Evolutionary conservation across 1,284 basidiomycete species (phyloP).

Genomic region (Trichosporon sp.): DNA sequence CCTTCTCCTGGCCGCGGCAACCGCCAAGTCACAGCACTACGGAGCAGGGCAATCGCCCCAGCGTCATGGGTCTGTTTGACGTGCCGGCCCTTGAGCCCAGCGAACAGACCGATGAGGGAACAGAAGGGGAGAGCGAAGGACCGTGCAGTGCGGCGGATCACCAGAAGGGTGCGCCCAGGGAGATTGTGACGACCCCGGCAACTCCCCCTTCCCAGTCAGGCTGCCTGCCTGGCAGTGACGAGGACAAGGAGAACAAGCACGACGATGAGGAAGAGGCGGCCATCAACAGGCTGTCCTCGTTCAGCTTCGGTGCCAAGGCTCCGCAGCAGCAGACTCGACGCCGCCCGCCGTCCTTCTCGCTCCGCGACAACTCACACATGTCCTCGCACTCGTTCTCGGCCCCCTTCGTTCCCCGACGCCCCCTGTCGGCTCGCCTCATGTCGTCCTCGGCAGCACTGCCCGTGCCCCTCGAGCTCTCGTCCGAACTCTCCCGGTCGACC

Average conservation of each 20-base stretch:
- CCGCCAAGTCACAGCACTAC: slow-evolving; percentile 1
- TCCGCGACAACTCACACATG: slow-evolving; percentile 10
- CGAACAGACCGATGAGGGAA: slow-evolving; percentile 2
- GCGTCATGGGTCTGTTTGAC: slow-evolving; percentile 14
- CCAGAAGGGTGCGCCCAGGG: slow-evolving; percentile 12
- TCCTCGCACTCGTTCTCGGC: slow-evolving; percentile 1
- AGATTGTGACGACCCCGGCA: slow-evolving; percentile 34
- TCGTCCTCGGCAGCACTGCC: slow-evolving; percentile 5
- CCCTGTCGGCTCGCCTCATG: not conserved
- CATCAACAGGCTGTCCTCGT: slow-evolving; percentile 27
- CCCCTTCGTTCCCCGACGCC: not conserved
- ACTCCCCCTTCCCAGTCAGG: slow-evolving; percentile 24
- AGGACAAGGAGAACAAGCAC: slow-evolving; percentile 10
- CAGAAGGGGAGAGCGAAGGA: slow-evolving; percentile 7
- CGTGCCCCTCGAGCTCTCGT: slow-evolving; percentile 8
- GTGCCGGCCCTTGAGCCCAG: slow-evolving; percentile 6
- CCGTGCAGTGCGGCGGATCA: not conserved
- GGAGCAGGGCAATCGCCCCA: not conserved
- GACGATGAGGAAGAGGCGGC: slow-evolving; percentile 17
- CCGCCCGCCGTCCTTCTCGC: slow-evolving; percentile 14
- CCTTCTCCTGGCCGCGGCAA: slow-evolving; percentile 14
- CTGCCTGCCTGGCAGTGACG: slow-evolving; percentile 3
- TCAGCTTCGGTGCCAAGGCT: slow-evolving; percentile 39
- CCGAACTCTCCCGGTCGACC: slow-evolving; percentile 19
- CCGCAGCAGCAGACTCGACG: slow-evolving; percentile 6